These are phyloP conservation scores for Backusella circina DNA, from an alignment of 192 early-diverging fungal species.

Conservation along the genomic window DNA sequence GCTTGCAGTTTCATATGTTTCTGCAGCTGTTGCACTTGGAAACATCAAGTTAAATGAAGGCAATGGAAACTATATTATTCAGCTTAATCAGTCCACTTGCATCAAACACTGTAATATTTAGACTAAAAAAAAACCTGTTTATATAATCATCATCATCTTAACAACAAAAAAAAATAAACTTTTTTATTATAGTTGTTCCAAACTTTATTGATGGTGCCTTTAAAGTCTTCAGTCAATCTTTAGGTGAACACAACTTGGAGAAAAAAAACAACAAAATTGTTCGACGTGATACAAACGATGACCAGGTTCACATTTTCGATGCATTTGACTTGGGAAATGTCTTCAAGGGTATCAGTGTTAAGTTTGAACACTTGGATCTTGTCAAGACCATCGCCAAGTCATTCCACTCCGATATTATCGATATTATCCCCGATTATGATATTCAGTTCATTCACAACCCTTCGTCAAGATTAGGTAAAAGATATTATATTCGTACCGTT, in stretches of 20 bases:
- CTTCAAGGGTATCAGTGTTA: constrained; percentile 15
- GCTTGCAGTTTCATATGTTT: neutral
- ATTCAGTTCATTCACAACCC: constrained; percentile 18
- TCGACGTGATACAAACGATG: constrained; percentile 6
- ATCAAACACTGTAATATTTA: constrained; percentile 11
- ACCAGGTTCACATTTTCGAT: constrained; percentile 14
- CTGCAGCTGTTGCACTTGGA: neutral
- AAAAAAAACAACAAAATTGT: constrained; percentile 8
- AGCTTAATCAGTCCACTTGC: constrained; percentile 5
- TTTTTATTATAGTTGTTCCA: constrained; percentile 15
- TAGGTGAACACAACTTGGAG: neutral
- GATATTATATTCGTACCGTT: constrained; percentile 11
- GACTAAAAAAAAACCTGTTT: neutral
- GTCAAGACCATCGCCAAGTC: neutral
- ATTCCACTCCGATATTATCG: constrained; percentile 12
- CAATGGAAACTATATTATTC: constrained; percentile 13
- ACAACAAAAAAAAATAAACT: neutral
- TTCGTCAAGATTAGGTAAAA: neutral
- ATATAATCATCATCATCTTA: neutral
- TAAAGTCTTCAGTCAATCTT: neutral
- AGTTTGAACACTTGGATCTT: constrained; percentile 5
- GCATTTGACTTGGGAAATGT: constrained; percentile 8
- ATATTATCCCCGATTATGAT: constrained; percentile 19
- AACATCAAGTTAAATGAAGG: neutral
- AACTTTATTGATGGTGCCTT: constrained; percentile 11